A percentile compares a stretch with the other conserved stretches of the same genome.
phyloP scores from a whole-genome alignment of 2,329 filamentous ascomycete species.

The Sclerotinia glacialis region DNA sequence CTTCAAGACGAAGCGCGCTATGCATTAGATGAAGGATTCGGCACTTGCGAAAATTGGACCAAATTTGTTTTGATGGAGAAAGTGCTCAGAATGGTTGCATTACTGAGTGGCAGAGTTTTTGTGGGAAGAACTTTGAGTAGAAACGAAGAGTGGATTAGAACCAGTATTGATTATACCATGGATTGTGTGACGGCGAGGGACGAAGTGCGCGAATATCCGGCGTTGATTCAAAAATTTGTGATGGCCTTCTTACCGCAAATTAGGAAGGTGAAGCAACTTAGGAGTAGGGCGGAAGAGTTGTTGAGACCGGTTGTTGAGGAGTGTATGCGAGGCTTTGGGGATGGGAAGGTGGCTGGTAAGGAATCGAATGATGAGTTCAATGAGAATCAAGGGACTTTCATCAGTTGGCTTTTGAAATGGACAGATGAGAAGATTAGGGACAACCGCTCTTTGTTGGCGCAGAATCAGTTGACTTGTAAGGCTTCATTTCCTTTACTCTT shows the following conservation, averaged over 20 bases:
- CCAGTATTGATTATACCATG: not conserved
- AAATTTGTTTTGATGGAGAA: not conserved
- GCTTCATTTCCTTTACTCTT: not conserved
- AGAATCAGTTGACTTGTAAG: not conserved
- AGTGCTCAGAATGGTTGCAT: not conserved
- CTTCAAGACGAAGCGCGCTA: constrained; percentile 35
- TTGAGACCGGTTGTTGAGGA: constrained; percentile 8
- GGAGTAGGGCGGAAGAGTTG: not conserved
- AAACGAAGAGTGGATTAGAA: constrained; percentile 11
- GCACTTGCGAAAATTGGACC: constrained; percentile 32
- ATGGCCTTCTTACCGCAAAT: constrained; percentile 9
- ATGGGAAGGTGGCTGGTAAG: not conserved
- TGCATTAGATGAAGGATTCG: constrained; percentile 31
- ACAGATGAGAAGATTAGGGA: constrained; percentile 7
- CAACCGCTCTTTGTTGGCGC: not conserved
- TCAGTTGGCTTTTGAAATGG: constrained; percentile 17
- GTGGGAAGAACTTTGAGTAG: constrained; percentile 7
- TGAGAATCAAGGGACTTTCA: constrained; percentile 1
- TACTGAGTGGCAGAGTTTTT: constrained; percentile 18
- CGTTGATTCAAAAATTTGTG: not conserved
- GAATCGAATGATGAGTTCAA: not conserved
- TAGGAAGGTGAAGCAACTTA: not conserved
- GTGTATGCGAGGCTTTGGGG: not conserved
- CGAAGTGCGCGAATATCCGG: not conserved
- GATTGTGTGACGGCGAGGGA: not conserved